Conservation (phyloP, 768 basidiomycete species). For the Coprinopsis marcescibilis region DNA sequence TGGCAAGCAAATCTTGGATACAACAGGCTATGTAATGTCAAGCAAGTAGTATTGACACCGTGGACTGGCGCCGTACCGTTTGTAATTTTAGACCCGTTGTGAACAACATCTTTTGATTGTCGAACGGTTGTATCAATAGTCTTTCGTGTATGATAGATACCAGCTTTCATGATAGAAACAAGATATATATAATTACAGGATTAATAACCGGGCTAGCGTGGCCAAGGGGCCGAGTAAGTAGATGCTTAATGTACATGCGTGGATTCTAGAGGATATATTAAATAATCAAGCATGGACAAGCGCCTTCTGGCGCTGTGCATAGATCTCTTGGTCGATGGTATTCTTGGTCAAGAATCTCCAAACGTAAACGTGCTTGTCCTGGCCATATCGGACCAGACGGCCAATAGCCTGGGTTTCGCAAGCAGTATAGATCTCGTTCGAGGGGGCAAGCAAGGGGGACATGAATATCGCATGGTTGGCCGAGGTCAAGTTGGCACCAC, state of each 20-base stretch:
- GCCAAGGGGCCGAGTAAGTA: no score
- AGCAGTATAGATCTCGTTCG: constrained; percentile 80
- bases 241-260: no score
- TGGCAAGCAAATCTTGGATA: constrained; percentile 82
- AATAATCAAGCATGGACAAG: background rate
- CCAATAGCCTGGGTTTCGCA: constrained; percentile 82
- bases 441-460: constrained; percentile 79
- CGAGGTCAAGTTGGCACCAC: constrained; percentile 85
- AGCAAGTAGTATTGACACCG: constrained; percentile 49
- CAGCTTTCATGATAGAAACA: background rate
- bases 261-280: no score
- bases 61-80: no score
- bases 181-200: no score
- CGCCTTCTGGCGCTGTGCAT: constrained; percentile 43
- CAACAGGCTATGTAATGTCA: constrained; percentile 79
- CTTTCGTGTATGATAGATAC: background rate
- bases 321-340: constrained; percentile 87
- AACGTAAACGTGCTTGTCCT: constrained; percentile 72
- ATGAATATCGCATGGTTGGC: constrained; percentile 96
- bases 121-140: no score
- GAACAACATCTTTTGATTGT: no score
- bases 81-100: no score
- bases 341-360: constrained; percentile 81
- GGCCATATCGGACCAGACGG: constrained; percentile 78
- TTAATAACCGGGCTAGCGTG: no score